phyloP scores from a whole-genome alignment of 495 filamentous ascomycete genomes.

The Trichoderma orchidacearum region DNA sequence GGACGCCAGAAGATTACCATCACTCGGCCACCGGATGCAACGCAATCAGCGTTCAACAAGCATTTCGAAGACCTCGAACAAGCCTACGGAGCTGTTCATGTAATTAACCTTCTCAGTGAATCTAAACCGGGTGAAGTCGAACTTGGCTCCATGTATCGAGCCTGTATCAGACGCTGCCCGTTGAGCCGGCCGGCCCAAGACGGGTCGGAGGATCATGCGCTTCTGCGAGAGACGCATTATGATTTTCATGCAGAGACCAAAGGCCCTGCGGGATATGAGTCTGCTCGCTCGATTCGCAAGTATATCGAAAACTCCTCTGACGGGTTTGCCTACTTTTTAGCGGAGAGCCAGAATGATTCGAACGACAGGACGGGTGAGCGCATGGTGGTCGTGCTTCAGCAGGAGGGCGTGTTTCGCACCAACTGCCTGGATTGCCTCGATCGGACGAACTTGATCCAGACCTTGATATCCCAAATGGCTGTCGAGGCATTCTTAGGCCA shows the following conservation, averaged over 20 bases:
- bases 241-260: constrained; percentile 94
- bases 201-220: constrained; percentile 44
- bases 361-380: constrained; percentile 17
- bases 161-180: constrained; percentile 58
- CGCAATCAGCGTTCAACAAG: constrained; percentile 88
- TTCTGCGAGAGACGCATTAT: constrained; percentile 70
- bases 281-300: constrained; percentile 61
- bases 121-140: constrained; percentile 74
- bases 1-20: constrained; percentile 91
- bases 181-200: constrained; percentile 36
- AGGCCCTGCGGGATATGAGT: constrained; percentile 75
- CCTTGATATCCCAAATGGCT: constrained; percentile 84
- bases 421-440: constrained; percentile 96
- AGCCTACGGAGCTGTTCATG: constrained; percentile 77
- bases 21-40: constrained; percentile 79
- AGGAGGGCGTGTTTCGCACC: constrained; percentile 87
- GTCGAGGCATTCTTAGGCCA: constrained; percentile 67
- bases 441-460: constrained; percentile 91
- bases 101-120: constrained; percentile 84
- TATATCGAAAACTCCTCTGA: constrained; percentile 65
- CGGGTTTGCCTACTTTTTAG: constrained; percentile 79
- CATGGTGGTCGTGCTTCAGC: constrained; percentile 64
- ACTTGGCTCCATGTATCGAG: constrained; percentile 61
- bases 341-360: constrained; percentile 50
- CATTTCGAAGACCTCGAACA: constrained; percentile 76